phyloP scores from a whole-genome alignment of 1,284 basidiomycete genomes.

The Sporisorium reilianum region DNA sequence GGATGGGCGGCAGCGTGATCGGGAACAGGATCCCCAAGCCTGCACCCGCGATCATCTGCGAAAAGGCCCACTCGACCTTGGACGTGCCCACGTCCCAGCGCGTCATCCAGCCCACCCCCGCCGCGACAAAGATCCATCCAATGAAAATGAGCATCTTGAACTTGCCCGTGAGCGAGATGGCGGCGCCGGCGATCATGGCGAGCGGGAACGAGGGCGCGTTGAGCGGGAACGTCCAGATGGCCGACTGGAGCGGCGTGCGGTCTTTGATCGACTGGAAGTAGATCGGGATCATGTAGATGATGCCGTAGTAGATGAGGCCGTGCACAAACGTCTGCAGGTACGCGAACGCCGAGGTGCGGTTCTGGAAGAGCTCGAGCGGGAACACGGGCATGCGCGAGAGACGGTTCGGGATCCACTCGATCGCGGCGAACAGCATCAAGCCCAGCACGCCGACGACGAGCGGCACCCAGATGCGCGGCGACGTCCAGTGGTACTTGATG shows the following conservation, averaged over 20 bases:
- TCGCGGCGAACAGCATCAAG: slow-evolving; percentile 60
- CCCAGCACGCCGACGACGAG: slow-evolving; percentile 65
- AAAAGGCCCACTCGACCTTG: slow-evolving; percentile 66
- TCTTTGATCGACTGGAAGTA: slow-evolving; percentile 73
- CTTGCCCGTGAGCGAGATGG: slow-evolving; percentile 57
- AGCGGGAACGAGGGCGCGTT: slow-evolving; percentile 44
- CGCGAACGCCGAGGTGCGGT: slow-evolving; percentile 61
- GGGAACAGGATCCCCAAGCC: slow-evolving; percentile 53
- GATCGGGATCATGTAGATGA: slow-evolving; percentile 60
- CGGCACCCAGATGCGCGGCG: slow-evolving; percentile 59
- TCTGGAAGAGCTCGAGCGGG: slow-evolving; percentile 61
- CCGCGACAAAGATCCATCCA: slow-evolving; percentile 62
- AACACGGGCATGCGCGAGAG: slow-evolving; percentile 60
- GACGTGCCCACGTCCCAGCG: slow-evolving; percentile 68
- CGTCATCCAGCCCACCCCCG: slow-evolving; percentile 65
- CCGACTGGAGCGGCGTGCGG: slow-evolving; percentile 71
- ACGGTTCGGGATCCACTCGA: slow-evolving; percentile 52
- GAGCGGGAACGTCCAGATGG: slow-evolving; percentile 71
- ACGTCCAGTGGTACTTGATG: slow-evolving; percentile 66
- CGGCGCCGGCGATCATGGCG: slow-evolving; percentile 50
- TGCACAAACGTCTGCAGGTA: slow-evolving; percentile 69
- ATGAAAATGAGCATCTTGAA: slow-evolving; percentile 66
- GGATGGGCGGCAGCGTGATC: slow-evolving; percentile 52
- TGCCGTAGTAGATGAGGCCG: slow-evolving; percentile 57
- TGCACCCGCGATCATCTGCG: slow-evolving; percentile 57